Base-by-base conservation (phyloP, 2,329 filamentous ascomycete genomes). In the Chalara sp. region DNA sequence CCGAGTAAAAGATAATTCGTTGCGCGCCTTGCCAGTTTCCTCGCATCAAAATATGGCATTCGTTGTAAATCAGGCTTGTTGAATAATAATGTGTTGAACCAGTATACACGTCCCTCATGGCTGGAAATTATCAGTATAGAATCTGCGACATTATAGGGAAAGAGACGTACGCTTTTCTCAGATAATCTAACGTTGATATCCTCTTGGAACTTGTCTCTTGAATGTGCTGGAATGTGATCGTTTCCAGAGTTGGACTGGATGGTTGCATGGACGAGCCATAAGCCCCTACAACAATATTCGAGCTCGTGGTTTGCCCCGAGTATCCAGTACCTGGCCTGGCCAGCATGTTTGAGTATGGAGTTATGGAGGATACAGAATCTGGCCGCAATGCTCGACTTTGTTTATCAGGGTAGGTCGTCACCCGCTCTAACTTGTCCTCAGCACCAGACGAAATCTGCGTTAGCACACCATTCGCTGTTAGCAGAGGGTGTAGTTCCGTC, bases 51-150 rank as follows among this genome's bases (percentile, higher is more conserved):
- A 65, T 89, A 95, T 44, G 92, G 84, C 73, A 96, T 85, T 63
- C 85, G 84, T 47, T 79, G 74, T 33, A 97, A 77, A 67, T 96
- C 89, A 32, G 80, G 69, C 62, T 89, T 87, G 58, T 90, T 88
- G 70, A 96, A 96, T 64, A 95, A 86, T 54, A 96, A 81, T 0
- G 93, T 96, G 71, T 96, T 96, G 76, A 97, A 96, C 91, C 93
- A 97, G 73, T 95, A 97, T 41, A 96, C 84, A 52, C 89, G 84
- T 54, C 92, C 91, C 70, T 96, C 90, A 65, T 99, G 91, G 31
- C 89, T 95, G 65, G 47, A 49, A 43, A 12, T n/a, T 37, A 40
- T 51, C 53, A 46, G 50, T 28, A 48, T 33, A 21, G 21, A 21
- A 21, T 21, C 21, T 21, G 21, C 21, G 21, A 21, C 21, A 21